Percentiles rank a stretch among this genome's conserved stretches.
Evolutionary conservation across 192 early-diverging fungal genomes (phyloP).

Genomic region (Coemansia javaensis): DNA sequence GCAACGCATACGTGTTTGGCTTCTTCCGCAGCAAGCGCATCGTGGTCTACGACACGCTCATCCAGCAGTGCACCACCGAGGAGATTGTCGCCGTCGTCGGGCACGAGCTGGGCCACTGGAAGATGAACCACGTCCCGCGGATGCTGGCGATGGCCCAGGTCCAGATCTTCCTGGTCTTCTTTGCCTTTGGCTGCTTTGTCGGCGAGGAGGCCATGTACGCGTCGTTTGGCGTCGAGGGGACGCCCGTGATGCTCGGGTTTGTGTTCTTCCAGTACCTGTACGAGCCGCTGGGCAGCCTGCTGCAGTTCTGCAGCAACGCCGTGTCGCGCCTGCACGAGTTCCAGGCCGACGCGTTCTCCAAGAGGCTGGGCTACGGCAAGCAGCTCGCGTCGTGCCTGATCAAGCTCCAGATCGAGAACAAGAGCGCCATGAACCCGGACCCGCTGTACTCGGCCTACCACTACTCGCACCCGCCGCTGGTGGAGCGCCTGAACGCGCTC

Average conservation of each 20-base stretch:
- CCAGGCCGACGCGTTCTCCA: conserved; percentile 87
- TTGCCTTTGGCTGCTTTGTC: conserved; percentile 72
- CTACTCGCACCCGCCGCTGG: conserved; percentile 86
- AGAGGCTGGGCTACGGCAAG: conserved; percentile 73
- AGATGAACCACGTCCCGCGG: conserved; percentile 74
- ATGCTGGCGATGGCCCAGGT: conserved; percentile 69
- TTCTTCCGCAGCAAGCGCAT: conserved; percentile 97
- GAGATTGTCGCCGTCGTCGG: conserved; percentile 93
- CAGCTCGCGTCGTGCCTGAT: conserved; percentile 73
- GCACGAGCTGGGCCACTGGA: conserved; percentile 97
- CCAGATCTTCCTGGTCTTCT: conserved; percentile 72
- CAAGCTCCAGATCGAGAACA: conserved; percentile 87
- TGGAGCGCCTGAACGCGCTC: conserved; percentile 74
- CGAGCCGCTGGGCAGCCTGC: conserved; percentile 70
- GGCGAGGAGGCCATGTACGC: conserved; percentile 69
- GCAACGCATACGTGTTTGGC: conserved; percentile 95
- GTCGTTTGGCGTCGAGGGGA: conserved; percentile 78
- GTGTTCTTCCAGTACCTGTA: conserved; percentile 85
- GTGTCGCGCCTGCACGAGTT: conserved; percentile 86
- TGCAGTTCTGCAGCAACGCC: conserved; percentile 72
- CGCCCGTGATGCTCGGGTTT: conserved; percentile 85
- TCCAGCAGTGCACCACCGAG: conserved; percentile 74
- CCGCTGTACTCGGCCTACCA: conserved; percentile 85
- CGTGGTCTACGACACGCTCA: conserved; percentile 88
- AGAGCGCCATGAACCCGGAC: conserved; percentile 81